These are phyloP conservation scores for Lepidium aucheri DNA, from an alignment of 345 rosid genomes.

Conservation along the genomic window DNA sequence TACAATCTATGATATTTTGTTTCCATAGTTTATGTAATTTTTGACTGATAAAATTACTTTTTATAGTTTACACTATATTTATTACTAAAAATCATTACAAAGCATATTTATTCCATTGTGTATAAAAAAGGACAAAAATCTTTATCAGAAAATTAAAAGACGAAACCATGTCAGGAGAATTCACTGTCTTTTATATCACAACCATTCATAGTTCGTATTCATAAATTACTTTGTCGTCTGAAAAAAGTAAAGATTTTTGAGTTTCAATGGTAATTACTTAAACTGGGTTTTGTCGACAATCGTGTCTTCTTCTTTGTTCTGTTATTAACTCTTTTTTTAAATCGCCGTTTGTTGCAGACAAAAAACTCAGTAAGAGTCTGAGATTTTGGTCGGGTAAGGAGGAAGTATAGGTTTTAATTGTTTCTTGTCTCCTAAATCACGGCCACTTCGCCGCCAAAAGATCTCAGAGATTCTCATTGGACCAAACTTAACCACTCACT, in stretches of 20 bases:
- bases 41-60: not conserved
- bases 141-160: not conserved
- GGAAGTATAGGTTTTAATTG: slow-evolving; percentile 9
- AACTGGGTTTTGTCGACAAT: slow-evolving; percentile 7
- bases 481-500: slow-evolving; percentile 15
- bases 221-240: no score
- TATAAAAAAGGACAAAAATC: not conserved
- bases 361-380: slow-evolving; percentile 16
- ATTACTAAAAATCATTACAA: no score
- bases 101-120: not conserved
- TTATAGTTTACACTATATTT: no score
- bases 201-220: not conserved
- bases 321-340: not conserved
- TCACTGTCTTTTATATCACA: not conserved
- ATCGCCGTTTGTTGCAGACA: slow-evolving; percentile 22
- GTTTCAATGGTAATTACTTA: not conserved
- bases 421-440: slow-evolving; percentile 24
- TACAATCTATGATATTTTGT: not conserved
- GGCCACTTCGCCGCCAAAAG: slow-evolving; percentile 25
- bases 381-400: slow-evolving; percentile 21
- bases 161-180: not conserved
- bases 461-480: slow-evolving; percentile 20
- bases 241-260: not conserved
- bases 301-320: not conserved
- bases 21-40: not conserved